Base-by-base conservation (phyloP, 1,284 basidiomycete genomes). In the Irpex sp. region DNA sequence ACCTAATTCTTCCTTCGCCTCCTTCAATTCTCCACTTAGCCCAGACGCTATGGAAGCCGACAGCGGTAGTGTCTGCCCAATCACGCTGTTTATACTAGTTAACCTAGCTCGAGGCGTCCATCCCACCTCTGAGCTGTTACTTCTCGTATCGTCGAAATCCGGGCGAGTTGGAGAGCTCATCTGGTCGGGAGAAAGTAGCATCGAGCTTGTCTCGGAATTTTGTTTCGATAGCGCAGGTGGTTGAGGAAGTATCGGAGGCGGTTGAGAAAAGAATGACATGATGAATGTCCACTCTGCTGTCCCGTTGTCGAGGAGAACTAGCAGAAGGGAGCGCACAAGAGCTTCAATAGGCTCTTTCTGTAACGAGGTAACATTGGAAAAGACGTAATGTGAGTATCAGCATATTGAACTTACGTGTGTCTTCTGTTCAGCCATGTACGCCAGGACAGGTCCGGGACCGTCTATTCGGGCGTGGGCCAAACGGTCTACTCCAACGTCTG, bases 221-320 rank as follows among this genome's bases (percentile, higher is more conserved):
- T 58, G 53, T 10, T 56, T 57, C 9, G 61, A 58, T 1, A 59
- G 33, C 7, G 53, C n/a, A 18, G 39, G 57, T 14, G 63, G 49
- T 3, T 53, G 21, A 23, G 52, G 45, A 66, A 57, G 60, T 68
- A 42, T 66, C 21, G 45, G 63, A 33, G 68, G 73, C 4, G 75
- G 71, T 65, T 73, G 67, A 10, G 80, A 77, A 75, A 97, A 98
- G 78, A 98, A 98, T 0, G 84, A 77, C 4, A 86, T 84, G 52
- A 96, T 75, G 69, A 98, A 98, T 1, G 87, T 82, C 73, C 95
- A 96, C 74, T 98, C 95, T 45, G 93, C 85, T 0, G 90, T 90
- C 1, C 91, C 88, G 70, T 98, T 98, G 77, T 97, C 94, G 82
- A 96, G 87, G 61, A 98, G 84, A 53, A 96, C 94, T 53, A 98